These are phyloP conservation scores for Botrytis fabae DNA, from an alignment of 2,329 filamentous ascomycete species.

Conservation along the genomic window DNA sequence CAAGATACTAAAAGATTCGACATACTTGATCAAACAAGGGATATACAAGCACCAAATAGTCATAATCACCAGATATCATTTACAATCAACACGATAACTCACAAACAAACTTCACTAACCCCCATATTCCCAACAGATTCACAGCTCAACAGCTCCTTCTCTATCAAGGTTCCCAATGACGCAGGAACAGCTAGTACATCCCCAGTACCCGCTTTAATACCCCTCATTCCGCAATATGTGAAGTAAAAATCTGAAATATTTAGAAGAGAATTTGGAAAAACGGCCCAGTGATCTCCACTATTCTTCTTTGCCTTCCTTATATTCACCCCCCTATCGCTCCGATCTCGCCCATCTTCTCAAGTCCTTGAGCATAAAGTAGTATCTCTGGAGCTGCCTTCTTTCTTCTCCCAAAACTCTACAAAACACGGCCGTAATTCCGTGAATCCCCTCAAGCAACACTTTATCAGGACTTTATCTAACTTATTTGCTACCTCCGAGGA, in stretches of 20 bases:
- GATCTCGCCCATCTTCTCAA: not conserved
- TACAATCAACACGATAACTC: not conserved
- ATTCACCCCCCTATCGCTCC: conserved; percentile 10
- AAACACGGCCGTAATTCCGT: not conserved
- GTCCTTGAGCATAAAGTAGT: not conserved
- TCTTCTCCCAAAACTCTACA: not conserved
- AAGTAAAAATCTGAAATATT: not conserved
- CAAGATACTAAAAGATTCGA: not conserved
- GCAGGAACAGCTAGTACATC: not conserved
- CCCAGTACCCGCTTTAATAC: conserved; percentile 6
- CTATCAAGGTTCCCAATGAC: not conserved
- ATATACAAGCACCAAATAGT: not conserved
- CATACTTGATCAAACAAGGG: not conserved
- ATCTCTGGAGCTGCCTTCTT: not conserved
- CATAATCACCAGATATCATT: not conserved
- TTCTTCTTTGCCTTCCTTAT: not conserved
- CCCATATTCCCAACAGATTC: not conserved
- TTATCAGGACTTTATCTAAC: not conserved
- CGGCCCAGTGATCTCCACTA: not conserved
- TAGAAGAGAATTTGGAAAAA: not conserved
- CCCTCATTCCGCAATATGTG: not conserved
- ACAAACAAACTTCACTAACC: not conserved
- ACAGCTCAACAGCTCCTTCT: conserved; percentile 10
- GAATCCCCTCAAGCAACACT: not conserved
- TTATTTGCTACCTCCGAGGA: not conserved